Percentiles rank a stretch among this genome's conserved stretches.
phyloP scores from a whole-genome alignment of 768 basidiomycete species.

The Pholiota microspora region DNA sequence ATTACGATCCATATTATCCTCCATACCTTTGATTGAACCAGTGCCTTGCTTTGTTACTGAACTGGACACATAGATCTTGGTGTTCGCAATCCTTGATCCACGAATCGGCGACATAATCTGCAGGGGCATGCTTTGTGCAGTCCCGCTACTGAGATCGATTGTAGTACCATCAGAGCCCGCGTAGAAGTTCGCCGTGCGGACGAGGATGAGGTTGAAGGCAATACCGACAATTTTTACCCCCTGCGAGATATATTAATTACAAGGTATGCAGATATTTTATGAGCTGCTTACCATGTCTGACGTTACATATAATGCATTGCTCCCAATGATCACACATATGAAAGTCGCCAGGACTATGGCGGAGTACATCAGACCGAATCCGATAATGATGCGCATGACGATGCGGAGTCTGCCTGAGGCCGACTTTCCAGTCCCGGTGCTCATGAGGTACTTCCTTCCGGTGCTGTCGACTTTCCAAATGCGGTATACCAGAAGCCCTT shows the following conservation, averaged over 20 bases:
- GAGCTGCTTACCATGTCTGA: slow-evolving; percentile 20
- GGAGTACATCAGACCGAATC: slow-evolving; percentile 27
- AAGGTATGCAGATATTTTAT: not conserved
- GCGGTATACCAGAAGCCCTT: slow-evolving; percentile 12
- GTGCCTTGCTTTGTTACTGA: not conserved
- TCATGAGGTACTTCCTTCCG: not conserved
- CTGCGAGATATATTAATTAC: slow-evolving; percentile 6
- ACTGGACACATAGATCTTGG: not conserved
- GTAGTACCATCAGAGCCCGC: not conserved
- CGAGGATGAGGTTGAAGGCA: slow-evolving; percentile 26
- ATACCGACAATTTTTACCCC: slow-evolving; percentile 22
- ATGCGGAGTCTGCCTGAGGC: slow-evolving; percentile 1
- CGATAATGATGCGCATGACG: slow-evolving; percentile 27
- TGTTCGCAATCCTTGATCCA: not conserved
- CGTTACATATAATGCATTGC: slow-evolving; percentile 22
- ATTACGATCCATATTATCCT: not conserved
- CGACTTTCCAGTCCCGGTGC: not conserved
- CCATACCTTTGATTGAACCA: not conserved
- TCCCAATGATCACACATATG: slow-evolving; percentile 17
- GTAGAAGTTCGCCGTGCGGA: not conserved
- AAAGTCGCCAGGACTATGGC: slow-evolving; percentile 18
- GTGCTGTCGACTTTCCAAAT: slow-evolving; percentile 11
- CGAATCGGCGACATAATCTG: not conserved
- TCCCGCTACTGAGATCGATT: not conserved
- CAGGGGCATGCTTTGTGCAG: not conserved